These are phyloP conservation scores for Alternaria ethzedia DNA, from an alignment of 2,329 filamentous ascomycete species.

Conservation along the genomic window DNA sequence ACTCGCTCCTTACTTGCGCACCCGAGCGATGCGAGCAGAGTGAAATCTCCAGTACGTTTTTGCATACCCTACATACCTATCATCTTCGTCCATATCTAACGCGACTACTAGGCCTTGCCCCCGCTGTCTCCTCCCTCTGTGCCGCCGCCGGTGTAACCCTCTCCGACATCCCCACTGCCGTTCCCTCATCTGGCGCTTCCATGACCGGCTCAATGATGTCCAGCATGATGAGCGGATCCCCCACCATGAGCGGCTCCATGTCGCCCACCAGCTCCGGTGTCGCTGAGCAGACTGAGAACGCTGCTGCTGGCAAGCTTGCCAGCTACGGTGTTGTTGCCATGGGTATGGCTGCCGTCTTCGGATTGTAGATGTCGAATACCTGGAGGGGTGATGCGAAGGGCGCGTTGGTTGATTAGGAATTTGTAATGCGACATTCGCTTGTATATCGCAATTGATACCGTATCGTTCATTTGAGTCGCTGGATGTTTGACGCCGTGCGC, in stretches of 20 bases:
- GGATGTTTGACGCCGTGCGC: neutral
- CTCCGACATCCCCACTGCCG: constrained; percentile 26
- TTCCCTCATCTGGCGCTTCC: constrained; percentile 6
- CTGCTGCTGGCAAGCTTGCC: constrained; percentile 26
- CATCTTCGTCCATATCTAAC: neutral
- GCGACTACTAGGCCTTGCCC: constrained; percentile 20
- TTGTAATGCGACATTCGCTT: neutral
- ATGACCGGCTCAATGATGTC: constrained; percentile 9
- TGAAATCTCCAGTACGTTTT: constrained; percentile 50
- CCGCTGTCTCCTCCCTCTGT: constrained; percentile 40
- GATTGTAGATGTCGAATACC: constrained; percentile 23
- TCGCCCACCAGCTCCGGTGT: constrained; percentile 4
- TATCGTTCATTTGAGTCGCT: neutral
- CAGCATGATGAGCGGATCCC: neutral
- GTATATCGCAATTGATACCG: neutral
- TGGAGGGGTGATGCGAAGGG: neutral
- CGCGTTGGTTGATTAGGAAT: neutral
- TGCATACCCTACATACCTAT: neutral
- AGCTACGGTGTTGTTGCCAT: constrained; percentile 32
- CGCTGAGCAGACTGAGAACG: constrained; percentile 19
- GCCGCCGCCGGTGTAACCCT: constrained; percentile 32
- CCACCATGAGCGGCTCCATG: constrained; percentile 3
- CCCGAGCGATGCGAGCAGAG: constrained; percentile 45
- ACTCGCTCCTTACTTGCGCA: constrained; percentile 51
- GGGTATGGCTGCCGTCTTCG: constrained; percentile 30